Base-by-base conservation (phyloP, 768 basidiomycete species). In the Leccinum incarnatum region DNA sequence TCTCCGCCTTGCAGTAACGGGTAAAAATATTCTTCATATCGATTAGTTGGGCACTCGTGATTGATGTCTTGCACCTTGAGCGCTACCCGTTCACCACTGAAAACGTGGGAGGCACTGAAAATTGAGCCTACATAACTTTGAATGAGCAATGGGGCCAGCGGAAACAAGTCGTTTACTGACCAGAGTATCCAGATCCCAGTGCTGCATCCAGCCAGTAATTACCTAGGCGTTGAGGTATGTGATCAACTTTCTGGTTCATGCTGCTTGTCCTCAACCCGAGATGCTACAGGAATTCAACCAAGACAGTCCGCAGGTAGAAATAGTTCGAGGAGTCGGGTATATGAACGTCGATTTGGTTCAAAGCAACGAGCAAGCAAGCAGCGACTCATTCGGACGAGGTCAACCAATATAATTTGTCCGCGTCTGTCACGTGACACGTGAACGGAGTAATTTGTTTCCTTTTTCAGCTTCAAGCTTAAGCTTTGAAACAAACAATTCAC, bases 1-100 rank as follows among this genome's bases (percentile, higher is more conserved):
- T 78, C 77, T 23, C 81, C 88, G 17, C 89, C 89, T 73, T 87
- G 88, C 12, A 92, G 72, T 7, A 80, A 64, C 19, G 88, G 89
- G 66, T 90, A 92, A 55, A 91, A 77, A 58, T 74, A 61, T 17
- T 87, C 82, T 67, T 92, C 89, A 55, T 86, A 89, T 30, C 73
- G 76, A 66, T 92, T 92, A 4, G 89, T 90, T 0, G 88, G 90
- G 65, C 88, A 91, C 67, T 87, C 83, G 57, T 89, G 84, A 62
- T 90, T 77, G 21, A 83, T 74, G 56, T 79, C 77, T 71, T 92
- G 89, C 10, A 92, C 75, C 69, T 92, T 92, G 55, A 92, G 78
- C 2, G 89, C 89, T 45, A 88, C 87, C n/a, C 78, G 69, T 46
- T 85, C 78, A 19, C 78, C 75, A 3, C 75, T 85, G 65, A 84